Evolutionary conservation across 2,329 filamentous ascomycete species (phyloP), one percentile per base, ranked within the genome.

Genomic region (Sporothrix globosa): DNA sequence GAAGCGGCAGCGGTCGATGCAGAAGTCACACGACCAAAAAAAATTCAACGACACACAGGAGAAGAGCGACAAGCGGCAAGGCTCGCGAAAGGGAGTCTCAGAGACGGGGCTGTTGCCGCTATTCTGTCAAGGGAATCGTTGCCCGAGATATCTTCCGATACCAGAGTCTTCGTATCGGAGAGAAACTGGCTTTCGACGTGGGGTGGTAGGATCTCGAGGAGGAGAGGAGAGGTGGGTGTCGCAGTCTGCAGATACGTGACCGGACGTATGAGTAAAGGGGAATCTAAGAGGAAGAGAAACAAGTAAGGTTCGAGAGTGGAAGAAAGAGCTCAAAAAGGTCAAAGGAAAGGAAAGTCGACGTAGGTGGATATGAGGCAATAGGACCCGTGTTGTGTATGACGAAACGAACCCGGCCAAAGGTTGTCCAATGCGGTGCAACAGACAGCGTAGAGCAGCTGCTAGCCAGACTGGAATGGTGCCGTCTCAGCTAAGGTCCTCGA

Each of bases 341-440:
- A 34, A 56, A 63, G 11, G 27, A 13, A 27, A 34, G 14, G 3
- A 19, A 41, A 61, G 39, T 24, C 19, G n/a, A 44, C 7, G 34
- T 9, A 13, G 4, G 24, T 11, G 34, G 34, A 44, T 19, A 39
- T 19, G 39, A 41, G 34, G 14, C 11, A 21, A n/a, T 68, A 56
- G 52, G 56, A 58, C 13, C 17, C 1, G 17, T 50, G 17, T 67
- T 30, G 34, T 9, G 53, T 48, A 60, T 60, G 54, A 68, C 67
- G 67, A 60, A 68, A 41, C 56, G 44, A 19, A 46, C 34, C 19
- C 39, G 56, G 65, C 53, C 67, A 68, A 63, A 34, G 44, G 56
- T 56, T 68, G 48, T 65, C 69, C 66, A 71, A 71, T 71, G 69
- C 66, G 56, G 66, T 68, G 69, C 54, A 46, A 61, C 69, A 52